Evolutionary conservation across 2,329 filamentous ascomycete species (phyloP).

Genomic region (Phyllosticta citribraziliensis): DNA sequence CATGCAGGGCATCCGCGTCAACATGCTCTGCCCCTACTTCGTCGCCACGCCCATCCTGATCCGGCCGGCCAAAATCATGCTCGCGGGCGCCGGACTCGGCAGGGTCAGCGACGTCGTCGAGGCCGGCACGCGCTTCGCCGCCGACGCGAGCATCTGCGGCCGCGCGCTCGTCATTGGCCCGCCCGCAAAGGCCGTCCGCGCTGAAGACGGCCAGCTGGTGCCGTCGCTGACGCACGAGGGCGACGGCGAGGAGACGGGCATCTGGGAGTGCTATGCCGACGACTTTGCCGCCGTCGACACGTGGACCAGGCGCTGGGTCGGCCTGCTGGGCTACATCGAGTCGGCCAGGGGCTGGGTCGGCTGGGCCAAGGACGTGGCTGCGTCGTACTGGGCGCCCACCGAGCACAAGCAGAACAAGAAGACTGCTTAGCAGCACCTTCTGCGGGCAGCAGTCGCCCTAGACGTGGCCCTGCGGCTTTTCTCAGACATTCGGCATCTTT

Average conservation of each 20-base stretch:
- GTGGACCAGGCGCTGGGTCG: constrained; percentile 46
- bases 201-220: constrained; percentile 25
- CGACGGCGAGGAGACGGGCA: constrained; percentile 31
- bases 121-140: constrained; percentile 51
- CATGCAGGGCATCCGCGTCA: constrained; percentile 47
- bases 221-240: constrained; percentile 9
- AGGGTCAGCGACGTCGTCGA: constrained; percentile 52
- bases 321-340: constrained; percentile 44
- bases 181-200: constrained; percentile 38
- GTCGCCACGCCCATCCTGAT: constrained; percentile 52
- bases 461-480: no score
- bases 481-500: no score
- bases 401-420: not conserved
- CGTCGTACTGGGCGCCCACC: not conserved
- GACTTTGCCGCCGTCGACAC: constrained; percentile 48
- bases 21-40: constrained; percentile 60
- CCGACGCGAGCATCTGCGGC: constrained; percentile 48
- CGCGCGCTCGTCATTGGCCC: constrained; percentile 50
- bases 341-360: constrained; percentile 45
- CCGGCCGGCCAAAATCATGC: constrained; percentile 36
- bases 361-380: constrained; percentile 32
- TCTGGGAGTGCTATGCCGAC: constrained; percentile 54
- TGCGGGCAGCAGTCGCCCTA: not conserved
- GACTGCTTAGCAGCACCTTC: not conserved
- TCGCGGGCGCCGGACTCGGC: constrained; percentile 48